Conservation (phyloP, 495 filamentous ascomycete species). For the Penicillium nucicola region DNA sequence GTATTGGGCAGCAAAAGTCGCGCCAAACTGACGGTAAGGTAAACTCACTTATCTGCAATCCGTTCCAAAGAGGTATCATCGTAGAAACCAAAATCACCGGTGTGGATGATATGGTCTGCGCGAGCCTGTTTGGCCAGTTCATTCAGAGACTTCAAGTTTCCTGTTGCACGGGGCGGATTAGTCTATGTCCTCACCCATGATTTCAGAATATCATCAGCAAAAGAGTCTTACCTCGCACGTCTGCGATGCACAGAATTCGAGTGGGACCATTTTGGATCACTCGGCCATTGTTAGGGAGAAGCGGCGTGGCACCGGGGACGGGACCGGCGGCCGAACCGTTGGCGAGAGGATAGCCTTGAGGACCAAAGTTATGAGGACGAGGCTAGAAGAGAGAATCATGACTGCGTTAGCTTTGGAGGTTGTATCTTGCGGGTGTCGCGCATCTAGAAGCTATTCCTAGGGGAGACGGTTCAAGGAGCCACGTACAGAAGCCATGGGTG, state of each 20-base stretch:
- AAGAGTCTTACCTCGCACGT: constrained; percentile 79
- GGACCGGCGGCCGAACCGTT: constrained; percentile 47
- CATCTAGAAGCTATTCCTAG: constrained; percentile 12
- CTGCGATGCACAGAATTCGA: constrained; percentile 91
- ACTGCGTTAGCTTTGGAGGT: neutral
- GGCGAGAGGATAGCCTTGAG: constrained; percentile 49
- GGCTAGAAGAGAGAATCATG: constrained; percentile 27
- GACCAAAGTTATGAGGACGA: constrained; percentile 46
- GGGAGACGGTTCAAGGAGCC: constrained; percentile 16
- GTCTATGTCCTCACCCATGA: neutral
- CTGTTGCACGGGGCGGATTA: constrained; percentile 46
- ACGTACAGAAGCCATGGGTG: constrained; percentile 56
- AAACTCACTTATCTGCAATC: constrained; percentile 94
- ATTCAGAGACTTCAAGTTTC: constrained; percentile 93
- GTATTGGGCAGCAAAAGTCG: constrained; percentile 9
- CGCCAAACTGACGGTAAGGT: neutral
- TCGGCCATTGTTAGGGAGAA: constrained; percentile 64
- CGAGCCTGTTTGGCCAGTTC: constrained; percentile 89
- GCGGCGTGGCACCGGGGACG: constrained; percentile 50
- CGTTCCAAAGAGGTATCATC: constrained; percentile 93
- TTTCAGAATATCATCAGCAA: neutral
- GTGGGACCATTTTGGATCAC: constrained; percentile 82
- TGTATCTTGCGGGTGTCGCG: neutral
- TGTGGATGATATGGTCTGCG: constrained; percentile 96
- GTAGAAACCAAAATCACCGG: constrained; percentile 99